Base-by-base conservation (phyloP, 2,329 filamentous ascomycete genomes). In the Alternaria sp. region DNA sequence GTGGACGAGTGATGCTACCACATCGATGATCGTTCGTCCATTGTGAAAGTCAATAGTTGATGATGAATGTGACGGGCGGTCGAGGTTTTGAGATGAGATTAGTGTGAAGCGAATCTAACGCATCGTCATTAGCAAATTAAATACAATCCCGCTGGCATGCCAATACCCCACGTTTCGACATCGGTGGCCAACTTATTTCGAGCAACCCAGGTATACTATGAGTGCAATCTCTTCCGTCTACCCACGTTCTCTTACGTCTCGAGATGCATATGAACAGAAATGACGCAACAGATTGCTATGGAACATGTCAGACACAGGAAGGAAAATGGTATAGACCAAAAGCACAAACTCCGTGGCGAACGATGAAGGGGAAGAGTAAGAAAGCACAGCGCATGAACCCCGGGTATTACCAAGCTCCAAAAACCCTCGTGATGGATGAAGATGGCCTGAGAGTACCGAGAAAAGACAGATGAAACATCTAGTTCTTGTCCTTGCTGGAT, bases 301-400 rank as follows among this genome's bases (percentile, higher is more conserved):
- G 61, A 71, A 64, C 65, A 69, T 70, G 62, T 66, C 63, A 60
- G 60, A 70, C 55, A 66, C 49, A 28, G 64, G 63, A 69, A 68
- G 58, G 63, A 68, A 75, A 72, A 70, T 76, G 76, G 77, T 79
- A 79, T 78, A 78, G 66, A 74, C 75, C 76, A 76, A 72, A 69
- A 72, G 25, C 54, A 58, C 67, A 67, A 77, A 78, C 75, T 77
- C 75, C 77, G 44, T 58, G 49, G 55, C 43, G 54, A 55, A 61
- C 59, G 26, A 66, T 70, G 65, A 72, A 75, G 68, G 75, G 67
- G 69, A 61, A 67, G 65, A 71, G 44, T 47, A 4, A 25, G 26
- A 54, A 61, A 72, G 68, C 63, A 70, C 58, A 70, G 58, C 58
- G 53, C 53, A 66, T 58, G 58, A 46, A 67, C 65, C 63, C 66